Conservation (phyloP, 2,329 filamentous ascomycete species). For the Diaporthe ilicicola region DNA sequence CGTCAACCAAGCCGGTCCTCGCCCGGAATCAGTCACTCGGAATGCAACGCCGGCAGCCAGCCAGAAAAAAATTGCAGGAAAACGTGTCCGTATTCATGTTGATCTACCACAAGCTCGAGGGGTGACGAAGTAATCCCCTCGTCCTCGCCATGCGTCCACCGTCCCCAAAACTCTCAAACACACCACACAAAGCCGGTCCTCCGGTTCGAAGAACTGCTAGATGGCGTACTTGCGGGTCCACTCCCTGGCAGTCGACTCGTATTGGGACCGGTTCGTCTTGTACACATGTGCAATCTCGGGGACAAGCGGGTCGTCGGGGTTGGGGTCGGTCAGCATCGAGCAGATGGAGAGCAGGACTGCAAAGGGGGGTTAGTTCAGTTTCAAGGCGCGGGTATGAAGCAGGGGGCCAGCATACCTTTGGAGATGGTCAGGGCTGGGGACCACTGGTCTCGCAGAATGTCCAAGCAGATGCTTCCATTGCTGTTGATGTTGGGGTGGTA, state of each 20-base stretch:
- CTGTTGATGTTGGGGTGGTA: constrained; percentile 99
- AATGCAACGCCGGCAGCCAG: constrained; percentile 35
- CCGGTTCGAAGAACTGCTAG: constrained; percentile 51
- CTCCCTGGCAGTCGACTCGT: constrained; percentile 95
- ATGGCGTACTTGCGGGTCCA: constrained; percentile 99
- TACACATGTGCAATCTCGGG: constrained; percentile 99
- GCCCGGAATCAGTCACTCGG: constrained; percentile 26
- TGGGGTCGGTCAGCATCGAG: constrained; percentile 99
- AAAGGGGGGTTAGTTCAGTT: background rate
- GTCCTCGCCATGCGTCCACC: constrained; percentile 13
- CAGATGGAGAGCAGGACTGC: constrained; percentile 97
- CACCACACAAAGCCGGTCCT: constrained; percentile 9
- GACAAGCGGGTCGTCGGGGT: constrained; percentile 97
- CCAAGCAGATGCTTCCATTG: constrained; percentile 98
- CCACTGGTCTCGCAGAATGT: constrained; percentile 99
- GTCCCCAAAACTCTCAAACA: constrained; percentile 2
- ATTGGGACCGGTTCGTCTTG: constrained; percentile 96
- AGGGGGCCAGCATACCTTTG: constrained; percentile 73
- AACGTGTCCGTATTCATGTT: constrained; percentile 21
- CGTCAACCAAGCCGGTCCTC: constrained; percentile 22
- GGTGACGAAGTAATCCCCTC: background rate
- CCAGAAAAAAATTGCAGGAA: constrained; percentile 24
- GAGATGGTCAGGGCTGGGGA: constrained; percentile 97
- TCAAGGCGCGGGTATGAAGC: no score
- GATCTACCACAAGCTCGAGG: constrained; percentile 23